These are phyloP conservation scores for Butyriboletus loyo DNA, from an alignment of 768 basidiomycete genomes.

Conservation along the genomic window DNA sequence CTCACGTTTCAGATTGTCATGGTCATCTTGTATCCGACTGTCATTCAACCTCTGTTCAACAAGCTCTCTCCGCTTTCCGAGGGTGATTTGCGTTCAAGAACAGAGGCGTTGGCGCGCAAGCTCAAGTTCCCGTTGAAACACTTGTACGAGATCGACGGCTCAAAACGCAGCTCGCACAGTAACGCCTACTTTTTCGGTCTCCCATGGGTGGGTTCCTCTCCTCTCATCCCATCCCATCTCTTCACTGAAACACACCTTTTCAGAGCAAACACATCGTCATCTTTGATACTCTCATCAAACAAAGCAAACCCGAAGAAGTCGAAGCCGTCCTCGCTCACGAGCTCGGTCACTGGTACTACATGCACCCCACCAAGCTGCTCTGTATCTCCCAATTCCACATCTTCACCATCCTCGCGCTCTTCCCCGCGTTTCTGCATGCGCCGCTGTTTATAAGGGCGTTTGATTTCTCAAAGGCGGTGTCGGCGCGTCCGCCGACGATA, in stretches of 20 bases:
- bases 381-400: constrained; percentile 84
- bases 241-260: background rate
- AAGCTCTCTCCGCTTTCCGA: constrained; percentile 83
- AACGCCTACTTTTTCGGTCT: constrained; percentile 99
- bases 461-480: constrained; percentile 66
- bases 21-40: constrained; percentile 76
- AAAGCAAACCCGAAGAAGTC: constrained; percentile 87
- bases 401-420: constrained; percentile 79
- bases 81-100: constrained; percentile 73
- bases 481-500: constrained; percentile 71
- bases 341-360: constrained; percentile 93
- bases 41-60: constrained; percentile 97
- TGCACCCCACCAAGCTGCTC: constrained; percentile 89
- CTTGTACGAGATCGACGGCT: constrained; percentile 96
- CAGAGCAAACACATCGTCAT: constrained; percentile 94
- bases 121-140: constrained; percentile 93
- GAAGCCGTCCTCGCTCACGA: constrained; percentile 98
- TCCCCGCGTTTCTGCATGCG: constrained; percentile 86
- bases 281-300: constrained; percentile 94
- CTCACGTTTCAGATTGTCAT: constrained; percentile 80
- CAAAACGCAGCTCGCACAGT: constrained; percentile 90
- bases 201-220: constrained; percentile 70
- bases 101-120: constrained; percentile 72
- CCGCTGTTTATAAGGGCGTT: constrained; percentile 78
- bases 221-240: background rate